A percentile compares a stretch with the other conserved stretches of the same genome.
Evolutionary conservation across 805 yeast genomes (phyloP).

Genomic region (Metahyphopichia silvanorum): DNA sequence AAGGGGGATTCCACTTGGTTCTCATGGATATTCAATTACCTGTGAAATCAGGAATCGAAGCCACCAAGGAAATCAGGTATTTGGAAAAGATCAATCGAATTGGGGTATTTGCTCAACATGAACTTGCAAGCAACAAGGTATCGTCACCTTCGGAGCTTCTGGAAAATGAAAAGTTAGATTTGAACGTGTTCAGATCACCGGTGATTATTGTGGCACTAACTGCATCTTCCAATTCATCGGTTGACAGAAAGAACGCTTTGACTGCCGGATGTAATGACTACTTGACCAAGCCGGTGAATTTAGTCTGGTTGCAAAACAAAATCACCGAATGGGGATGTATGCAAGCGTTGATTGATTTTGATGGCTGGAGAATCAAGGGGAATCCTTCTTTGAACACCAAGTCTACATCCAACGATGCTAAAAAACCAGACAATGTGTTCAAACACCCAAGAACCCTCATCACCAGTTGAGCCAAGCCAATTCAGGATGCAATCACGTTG

Average conservation of each 20-base stretch:
- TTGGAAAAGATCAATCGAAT: constrained; percentile 77
- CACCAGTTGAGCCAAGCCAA: not conserved
- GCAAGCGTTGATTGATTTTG: constrained; percentile 96
- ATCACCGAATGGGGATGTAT: constrained; percentile 98
- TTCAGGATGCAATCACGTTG: no score
- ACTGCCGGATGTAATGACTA: constrained; percentile 98
- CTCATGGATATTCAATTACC: constrained; percentile 98
- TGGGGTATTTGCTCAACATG: constrained; percentile 57
- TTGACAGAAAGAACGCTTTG: constrained; percentile 85
- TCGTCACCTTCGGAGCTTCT: constrained; percentile 13
- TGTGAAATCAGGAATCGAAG: constrained; percentile 92
- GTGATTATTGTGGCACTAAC: constrained; percentile 98
- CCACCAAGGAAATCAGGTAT: constrained; percentile 85
- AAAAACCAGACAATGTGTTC: constrained; percentile 1
- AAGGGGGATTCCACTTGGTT: constrained; percentile 91
- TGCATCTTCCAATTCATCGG: constrained; percentile 76
- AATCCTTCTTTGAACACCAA: not conserved
- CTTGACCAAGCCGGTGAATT: constrained; percentile 91
- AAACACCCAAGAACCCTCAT: constrained; percentile 1
- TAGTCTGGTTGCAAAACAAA: constrained; percentile 91
- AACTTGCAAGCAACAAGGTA: constrained; percentile 17
- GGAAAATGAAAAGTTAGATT: constrained; percentile 56
- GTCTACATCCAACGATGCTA: not conserved
- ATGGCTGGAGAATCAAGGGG: constrained; percentile 66
- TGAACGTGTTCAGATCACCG: constrained; percentile 75